phyloP scores from a whole-genome alignment of 2,329 filamentous ascomycete genomes.

The Aschersonia sp. region DNA sequence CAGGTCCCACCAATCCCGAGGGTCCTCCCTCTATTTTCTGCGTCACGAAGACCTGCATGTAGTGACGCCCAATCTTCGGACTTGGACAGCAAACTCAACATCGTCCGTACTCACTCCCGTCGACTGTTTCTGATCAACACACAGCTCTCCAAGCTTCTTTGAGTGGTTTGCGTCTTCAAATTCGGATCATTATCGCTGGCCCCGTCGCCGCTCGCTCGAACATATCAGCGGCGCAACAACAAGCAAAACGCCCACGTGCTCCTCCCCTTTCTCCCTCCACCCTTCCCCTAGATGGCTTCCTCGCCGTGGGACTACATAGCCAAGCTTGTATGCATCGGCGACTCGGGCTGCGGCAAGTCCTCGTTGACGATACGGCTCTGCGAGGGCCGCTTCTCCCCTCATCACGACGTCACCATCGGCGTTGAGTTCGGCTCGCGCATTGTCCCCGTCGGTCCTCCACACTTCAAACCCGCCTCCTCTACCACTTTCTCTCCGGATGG shows the following conservation, averaged over 20 bases:
- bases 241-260: not conserved
- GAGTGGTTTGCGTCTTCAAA: too few species aligned
- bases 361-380: constrained; percentile 88
- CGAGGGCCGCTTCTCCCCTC: constrained; percentile 85
- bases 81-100: not conserved
- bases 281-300: constrained; percentile 30
- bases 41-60: too few species aligned
- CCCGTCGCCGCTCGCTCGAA: too few species aligned
- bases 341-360: constrained; percentile 92
- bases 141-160: too few species aligned
- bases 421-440: constrained; percentile 93
- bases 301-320: constrained; percentile 96
- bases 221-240: too few species aligned
- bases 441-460: constrained; percentile 77
- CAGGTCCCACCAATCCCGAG: constrained; percentile 1
- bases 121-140: too few species aligned
- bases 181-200: too few species aligned
- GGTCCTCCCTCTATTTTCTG: too few species aligned
- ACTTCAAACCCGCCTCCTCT: constrained; percentile 30
- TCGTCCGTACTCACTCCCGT: not conserved
- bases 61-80: too few species aligned
- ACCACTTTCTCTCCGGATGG: constrained; percentile 16
- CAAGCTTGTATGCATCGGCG: constrained; percentile 95
- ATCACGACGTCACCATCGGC: constrained; percentile 94
- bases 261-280: not conserved